These are phyloP conservation scores for Tulasnella sp. DNA, from an alignment of 768 basidiomycete species.

Conservation along the genomic window DNA sequence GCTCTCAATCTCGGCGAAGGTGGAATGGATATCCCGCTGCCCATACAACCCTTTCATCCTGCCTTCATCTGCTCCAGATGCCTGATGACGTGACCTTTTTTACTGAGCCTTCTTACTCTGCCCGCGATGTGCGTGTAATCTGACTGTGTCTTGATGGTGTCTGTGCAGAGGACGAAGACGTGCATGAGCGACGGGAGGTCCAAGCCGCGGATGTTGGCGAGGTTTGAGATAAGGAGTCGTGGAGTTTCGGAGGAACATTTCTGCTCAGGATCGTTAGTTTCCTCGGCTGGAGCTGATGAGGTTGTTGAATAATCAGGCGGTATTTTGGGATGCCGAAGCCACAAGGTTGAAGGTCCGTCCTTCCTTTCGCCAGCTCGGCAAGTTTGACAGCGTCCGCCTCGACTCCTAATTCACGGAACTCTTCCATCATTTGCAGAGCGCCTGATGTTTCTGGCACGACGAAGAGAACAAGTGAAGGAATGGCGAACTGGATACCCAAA, in stretches of 20 bases:
- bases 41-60: conserved; percentile 5
- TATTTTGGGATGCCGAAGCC: neutral
- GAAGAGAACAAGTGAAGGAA: conserved; percentile 23
- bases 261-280: neutral
- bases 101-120: conserved; percentile 19
- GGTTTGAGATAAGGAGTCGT: conserved; percentile 24
- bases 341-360: conserved; percentile 20
- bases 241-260: neutral
- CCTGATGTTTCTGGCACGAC: conserved; percentile 19
- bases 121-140: conserved; percentile 24
- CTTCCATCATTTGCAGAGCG: conserved; percentile 3
- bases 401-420: conserved; percentile 16
- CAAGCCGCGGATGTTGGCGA: conserved; percentile 11
- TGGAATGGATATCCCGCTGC: conserved; percentile 13
- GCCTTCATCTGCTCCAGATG: neutral
- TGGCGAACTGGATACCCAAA: conserved; percentile 18
- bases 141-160: neutral
- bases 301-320: neutral
- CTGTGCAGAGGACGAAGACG: conserved; percentile 16
- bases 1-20: neutral
- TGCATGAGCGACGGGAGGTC: conserved; percentile 25
- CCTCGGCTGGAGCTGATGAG: neutral
- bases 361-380: neutral
- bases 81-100: conserved; percentile 17
- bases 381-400: conserved; percentile 14